These are phyloP conservation scores for Ogataea pilisensis DNA, from an alignment of 805 yeast genomes.

Conservation along the genomic window DNA sequence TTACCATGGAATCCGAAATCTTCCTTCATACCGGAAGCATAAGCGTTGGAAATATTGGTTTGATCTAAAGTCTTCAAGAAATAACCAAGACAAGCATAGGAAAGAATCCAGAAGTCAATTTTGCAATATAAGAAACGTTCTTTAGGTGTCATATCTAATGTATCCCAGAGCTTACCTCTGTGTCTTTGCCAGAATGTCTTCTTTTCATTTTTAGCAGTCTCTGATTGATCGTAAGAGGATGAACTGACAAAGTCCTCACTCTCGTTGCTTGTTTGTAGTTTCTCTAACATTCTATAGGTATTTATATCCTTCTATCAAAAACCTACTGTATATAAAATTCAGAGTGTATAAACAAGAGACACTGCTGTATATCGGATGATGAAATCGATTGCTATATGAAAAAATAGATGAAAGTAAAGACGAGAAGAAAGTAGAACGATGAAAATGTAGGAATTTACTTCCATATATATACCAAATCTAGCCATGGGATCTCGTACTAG, in stretches of 20 bases:
- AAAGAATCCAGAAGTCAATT: constrained; percentile 29
- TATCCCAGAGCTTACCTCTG: constrained; percentile 16
- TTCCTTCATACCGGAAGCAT: constrained; percentile 59
- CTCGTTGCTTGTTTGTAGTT: neutral
- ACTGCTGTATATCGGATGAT: too few species aligned
- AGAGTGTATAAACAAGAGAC: too few species aligned
- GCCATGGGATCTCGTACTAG: too few species aligned
- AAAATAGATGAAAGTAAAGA: too few species aligned
- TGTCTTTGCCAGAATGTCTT: constrained; percentile 13
- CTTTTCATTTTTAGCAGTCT: neutral
- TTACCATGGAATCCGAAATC: constrained; percentile 20
- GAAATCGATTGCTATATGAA: too few species aligned
- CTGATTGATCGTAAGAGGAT: neutral
- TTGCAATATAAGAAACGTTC: constrained; percentile 37
- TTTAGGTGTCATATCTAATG: constrained; percentile 35
- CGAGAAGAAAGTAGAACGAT: neutral
- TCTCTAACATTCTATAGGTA: neutral
- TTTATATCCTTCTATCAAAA: neutral
- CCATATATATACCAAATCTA: neutral
- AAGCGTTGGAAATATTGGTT: constrained; percentile 49
- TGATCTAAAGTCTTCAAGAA: constrained; percentile 54
- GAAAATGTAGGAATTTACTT: neutral
- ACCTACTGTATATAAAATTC: too few species aligned
- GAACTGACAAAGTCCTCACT: neutral
- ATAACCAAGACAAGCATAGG: constrained; percentile 39